Evolutionary conservation across 1,284 basidiomycete genomes (phyloP), one percentile per base, ranked within the genome.

Genomic region (Thecaphora thlaspeos): DNA sequence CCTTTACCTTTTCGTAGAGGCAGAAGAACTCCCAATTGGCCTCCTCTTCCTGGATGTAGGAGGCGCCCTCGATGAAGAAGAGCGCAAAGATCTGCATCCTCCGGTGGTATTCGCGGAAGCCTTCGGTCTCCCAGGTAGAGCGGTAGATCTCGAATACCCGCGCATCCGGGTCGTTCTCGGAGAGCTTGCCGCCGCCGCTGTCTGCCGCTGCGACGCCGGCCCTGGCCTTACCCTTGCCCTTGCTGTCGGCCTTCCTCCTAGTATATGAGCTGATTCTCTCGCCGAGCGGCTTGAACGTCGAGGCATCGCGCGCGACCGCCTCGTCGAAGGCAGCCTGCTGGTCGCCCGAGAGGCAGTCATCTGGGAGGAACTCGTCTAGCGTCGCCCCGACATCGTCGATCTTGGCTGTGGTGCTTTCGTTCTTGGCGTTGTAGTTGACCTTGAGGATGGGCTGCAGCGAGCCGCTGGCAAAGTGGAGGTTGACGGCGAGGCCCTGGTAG

Each of bases 11-110:
- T 48, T 74, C 70, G 48, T 63, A 76, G 9, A 76, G 44, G 0
- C 76, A 72, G 41, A 78, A 77, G 48, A 80, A 81, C 55, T 81
- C 79, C 80, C 80, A 81, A 34, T 78, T 71, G 22, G 59, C 41
- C 52, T 81, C 80, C 18, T 80, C 79, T 51, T 80, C 82, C 61
- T 88, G 85, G 59, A 98, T 90, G 79, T 92, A 97, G 49, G 67
- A 70, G 0, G 75, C 75, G 8, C 86, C 95, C 77, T 98, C 94
- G 74, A 98, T 94, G 80, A 91, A 97, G 9, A 98, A 81, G 39
- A 95, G 80, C 53, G 95, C 90, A 76, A 96, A 96, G 48, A 96
- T 78, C 79, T 97, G 94, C 88, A 95, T 95, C 49, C 86, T 83
- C n/a, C 88, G 84, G 74, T 96, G 94, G 70, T 90, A 93, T 78